phyloP scores from a whole-genome alignment of 2,329 filamentous ascomycete species.

The Neofusicoccum ribis region DNA sequence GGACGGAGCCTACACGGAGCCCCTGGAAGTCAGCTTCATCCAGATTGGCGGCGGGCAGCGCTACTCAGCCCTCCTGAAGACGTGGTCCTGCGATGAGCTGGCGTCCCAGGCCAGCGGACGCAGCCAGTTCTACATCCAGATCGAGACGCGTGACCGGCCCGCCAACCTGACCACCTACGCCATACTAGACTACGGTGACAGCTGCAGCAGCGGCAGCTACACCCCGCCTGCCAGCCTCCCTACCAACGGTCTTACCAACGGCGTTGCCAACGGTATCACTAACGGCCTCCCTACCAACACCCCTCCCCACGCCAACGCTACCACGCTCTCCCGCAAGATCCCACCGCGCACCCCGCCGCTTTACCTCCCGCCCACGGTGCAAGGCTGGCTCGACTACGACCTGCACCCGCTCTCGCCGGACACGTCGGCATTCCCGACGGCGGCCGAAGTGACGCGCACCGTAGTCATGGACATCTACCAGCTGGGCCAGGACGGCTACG shows the following conservation, averaged over 20 bases:
- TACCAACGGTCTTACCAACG: no score
- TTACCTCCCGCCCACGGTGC: constrained; percentile 32
- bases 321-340: constrained; percentile 21
- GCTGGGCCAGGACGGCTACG: constrained; percentile 20
- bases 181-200: constrained; percentile 46
- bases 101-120: constrained; percentile 29
- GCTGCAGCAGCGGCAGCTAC: background rate
- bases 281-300: background rate
- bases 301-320: background rate
- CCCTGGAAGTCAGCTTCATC: constrained; percentile 49
- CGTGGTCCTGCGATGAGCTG: constrained; percentile 53
- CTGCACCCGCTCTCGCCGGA: constrained; percentile 34
- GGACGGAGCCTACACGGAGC: constrained; percentile 56
- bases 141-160: constrained; percentile 54
- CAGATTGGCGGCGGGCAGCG: constrained; percentile 61
- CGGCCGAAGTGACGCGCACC: constrained; percentile 36
- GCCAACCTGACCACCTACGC: constrained; percentile 49
- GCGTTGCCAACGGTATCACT: no score
- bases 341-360: constrained; percentile 28
- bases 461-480: constrained; percentile 32
- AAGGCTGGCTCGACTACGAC: constrained; percentile 41
- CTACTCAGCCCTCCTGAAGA: constrained; percentile 58
- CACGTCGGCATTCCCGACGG: constrained; percentile 33
- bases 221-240: background rate
- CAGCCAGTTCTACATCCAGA: constrained; percentile 47